Evolutionary conservation across 768 basidiomycete genomes (phyloP).

Genomic region (Lactarius evosmus): DNA sequence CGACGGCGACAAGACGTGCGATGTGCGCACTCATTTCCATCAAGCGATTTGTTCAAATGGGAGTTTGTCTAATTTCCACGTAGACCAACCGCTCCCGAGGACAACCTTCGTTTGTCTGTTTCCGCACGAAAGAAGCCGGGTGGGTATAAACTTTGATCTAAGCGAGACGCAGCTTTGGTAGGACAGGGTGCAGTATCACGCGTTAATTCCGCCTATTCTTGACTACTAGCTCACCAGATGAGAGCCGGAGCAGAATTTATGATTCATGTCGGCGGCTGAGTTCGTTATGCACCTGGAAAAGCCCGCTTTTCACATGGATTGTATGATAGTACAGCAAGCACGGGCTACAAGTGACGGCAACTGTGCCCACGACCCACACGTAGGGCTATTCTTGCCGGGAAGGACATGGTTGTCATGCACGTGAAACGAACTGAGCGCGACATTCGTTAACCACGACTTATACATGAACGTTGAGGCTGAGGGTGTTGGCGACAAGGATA

Average conservation of each 20-base stretch:
- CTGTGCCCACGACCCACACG: background rate
- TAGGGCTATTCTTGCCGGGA: background rate
- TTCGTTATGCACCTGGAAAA: background rate
- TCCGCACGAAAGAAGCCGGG: constrained; percentile 7
- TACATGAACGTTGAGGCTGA: background rate
- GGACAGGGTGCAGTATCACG: background rate
- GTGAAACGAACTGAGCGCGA: background rate
- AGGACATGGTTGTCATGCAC: background rate
- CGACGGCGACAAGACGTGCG: too few relatives aligned
- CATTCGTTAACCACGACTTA: background rate
- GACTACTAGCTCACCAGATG: background rate
- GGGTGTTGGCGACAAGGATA: background rate
- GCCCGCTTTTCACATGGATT: background rate
- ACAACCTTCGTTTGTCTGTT: constrained; percentile 9
- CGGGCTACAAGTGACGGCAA: background rate
- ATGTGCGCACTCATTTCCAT: background rate
- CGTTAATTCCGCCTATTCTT: background rate
- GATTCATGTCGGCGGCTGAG: constrained; percentile 8
- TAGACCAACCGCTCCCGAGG: background rate
- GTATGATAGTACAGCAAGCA: background rate
- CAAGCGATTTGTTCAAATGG: constrained; percentile 10
- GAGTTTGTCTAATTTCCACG: constrained; percentile 9
- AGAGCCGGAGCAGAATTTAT: background rate
- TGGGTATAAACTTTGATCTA: constrained; percentile 9
- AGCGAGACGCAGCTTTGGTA: constrained; percentile 12